A percentile compares a stretch with the other conserved stretches of the same genome.
phyloP scores from a whole-genome alignment of 208 protist species.

The Acanthamoeba quina region DNA sequence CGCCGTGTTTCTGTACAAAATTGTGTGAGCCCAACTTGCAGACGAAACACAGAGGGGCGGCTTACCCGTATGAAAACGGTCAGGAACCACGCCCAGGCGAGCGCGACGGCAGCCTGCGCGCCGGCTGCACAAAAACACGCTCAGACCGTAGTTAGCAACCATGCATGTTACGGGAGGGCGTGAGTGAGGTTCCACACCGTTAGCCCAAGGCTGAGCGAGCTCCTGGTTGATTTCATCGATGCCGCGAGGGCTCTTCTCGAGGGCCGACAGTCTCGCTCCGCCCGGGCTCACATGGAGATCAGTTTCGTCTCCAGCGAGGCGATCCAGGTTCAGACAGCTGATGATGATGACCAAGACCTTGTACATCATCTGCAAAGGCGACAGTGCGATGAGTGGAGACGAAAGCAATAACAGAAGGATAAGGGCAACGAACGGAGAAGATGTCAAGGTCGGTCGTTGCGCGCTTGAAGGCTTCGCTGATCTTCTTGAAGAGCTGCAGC shows the following conservation, averaged over 20 bases:
- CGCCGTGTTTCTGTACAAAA: background rate
- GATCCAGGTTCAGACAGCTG: constrained; percentile 10
- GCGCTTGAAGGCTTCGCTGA: constrained; percentile 22
- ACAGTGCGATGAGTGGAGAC: background rate
- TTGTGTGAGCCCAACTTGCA: too few relatives aligned
- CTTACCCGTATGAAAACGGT: background rate
- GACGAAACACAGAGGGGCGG: background rate
- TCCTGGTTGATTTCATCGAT: constrained; percentile 54
- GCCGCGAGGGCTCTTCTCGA: constrained; percentile 20
- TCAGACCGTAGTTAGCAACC: background rate
- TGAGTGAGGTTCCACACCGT: background rate
- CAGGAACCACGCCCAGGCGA: constrained; percentile 41
- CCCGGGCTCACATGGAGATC: background rate
- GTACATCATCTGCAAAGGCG: constrained; percentile 34
- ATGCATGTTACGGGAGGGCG: background rate
- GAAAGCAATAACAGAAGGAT: background rate
- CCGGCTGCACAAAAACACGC: background rate
- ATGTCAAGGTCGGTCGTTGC: constrained; percentile 3
- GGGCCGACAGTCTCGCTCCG: background rate
- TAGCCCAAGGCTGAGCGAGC: constrained; percentile 26
- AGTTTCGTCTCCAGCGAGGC: background rate
- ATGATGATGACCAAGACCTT: constrained; percentile 37
- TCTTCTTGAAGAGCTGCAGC: constrained; percentile 24
- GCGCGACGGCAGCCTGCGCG: constrained; percentile 27
- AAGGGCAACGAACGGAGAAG: background rate